Evolutionary conservation across 495 filamentous ascomycete genomes (phyloP).

Genomic region (Barbatosphaeria neglecta): DNA sequence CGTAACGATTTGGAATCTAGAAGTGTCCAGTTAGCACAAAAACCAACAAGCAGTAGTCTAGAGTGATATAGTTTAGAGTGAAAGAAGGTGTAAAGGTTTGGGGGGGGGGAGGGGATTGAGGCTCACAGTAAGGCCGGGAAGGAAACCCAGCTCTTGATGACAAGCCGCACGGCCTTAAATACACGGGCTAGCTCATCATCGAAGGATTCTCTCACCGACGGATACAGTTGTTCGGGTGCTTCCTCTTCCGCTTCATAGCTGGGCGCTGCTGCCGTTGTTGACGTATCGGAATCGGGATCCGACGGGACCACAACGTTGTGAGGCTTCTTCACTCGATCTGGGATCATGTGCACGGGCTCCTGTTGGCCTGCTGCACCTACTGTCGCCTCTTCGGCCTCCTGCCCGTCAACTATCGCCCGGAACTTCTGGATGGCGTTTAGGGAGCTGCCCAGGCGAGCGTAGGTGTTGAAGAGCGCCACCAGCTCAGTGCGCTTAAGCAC

Average conservation of each 20-base stretch:
- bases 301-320: conserved; percentile 26
- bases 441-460: conserved; percentile 72
- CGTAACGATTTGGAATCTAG: conserved; percentile 48
- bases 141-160: background rate
- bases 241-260: conserved; percentile 17
- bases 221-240: conserved; percentile 23
- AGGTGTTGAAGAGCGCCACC: conserved; percentile 88
- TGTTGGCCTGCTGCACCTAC: conserved; percentile 20
- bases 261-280: background rate
- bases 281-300: conserved; percentile 1
- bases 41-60: background rate
- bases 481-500: conserved; percentile 77
- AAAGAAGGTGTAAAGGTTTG: no score
- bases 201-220: conserved; percentile 46
- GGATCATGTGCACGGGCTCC: conserved; percentile 16
- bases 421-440: conserved; percentile 66
- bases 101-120: no score
- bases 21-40: conserved; percentile 8
- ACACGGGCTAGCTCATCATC: conserved; percentile 51
- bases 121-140: background rate
- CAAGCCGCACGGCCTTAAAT: conserved; percentile 46
- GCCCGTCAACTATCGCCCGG: conserved; percentile 51
- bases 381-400: conserved; percentile 28
- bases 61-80: no score
- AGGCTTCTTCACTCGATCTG: conserved; percentile 31